Percentiles rank a stretch among this genome's conserved stretches.
Conservation (phyloP, 192 early-diverging fungal genomes). For the Coemansia sp. region DNA sequence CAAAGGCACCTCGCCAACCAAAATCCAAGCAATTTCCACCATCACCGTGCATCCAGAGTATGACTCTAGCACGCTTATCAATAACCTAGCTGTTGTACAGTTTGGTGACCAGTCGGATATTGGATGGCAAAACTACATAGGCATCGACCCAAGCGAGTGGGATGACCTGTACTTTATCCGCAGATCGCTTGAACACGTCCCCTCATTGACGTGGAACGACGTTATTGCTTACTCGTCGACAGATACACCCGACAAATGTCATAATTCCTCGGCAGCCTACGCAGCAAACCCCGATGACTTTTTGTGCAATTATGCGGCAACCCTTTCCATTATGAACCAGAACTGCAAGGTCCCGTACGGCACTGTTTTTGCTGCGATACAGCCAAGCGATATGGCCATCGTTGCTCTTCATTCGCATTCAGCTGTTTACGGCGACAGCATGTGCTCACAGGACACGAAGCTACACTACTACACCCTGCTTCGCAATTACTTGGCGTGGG, state of each 20-base stretch:
- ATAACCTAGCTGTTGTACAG: conserved; percentile 47
- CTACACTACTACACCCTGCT: conserved; percentile 48
- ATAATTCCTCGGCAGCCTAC: conserved; percentile 29
- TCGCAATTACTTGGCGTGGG: conserved; percentile 51
- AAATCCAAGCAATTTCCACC: conserved; percentile 9
- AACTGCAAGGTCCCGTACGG: conserved; percentile 40
- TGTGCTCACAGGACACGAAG: conserved; percentile 35
- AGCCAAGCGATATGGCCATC: conserved; percentile 33
- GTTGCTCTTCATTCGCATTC: conserved; percentile 42
- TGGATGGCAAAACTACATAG: conserved; percentile 37
- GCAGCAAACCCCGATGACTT: conserved; percentile 31
- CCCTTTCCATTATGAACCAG: conserved; percentile 23
- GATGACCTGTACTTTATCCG: conserved; percentile 28
- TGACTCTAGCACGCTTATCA: conserved; percentile 19
- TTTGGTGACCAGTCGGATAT: not conserved
- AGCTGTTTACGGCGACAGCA: conserved; percentile 31
- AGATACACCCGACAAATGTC: conserved; percentile 29
- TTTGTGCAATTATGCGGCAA: conserved; percentile 38
- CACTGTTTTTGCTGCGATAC: conserved; percentile 34
- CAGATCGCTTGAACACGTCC: conserved; percentile 15
- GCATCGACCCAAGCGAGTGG: conserved; percentile 38
- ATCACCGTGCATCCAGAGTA: conserved; percentile 35
- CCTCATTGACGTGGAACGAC: conserved; percentile 21
- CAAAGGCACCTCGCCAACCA: conserved; percentile 16
- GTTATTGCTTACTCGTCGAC: conserved; percentile 16